Base-by-base conservation (phyloP, 176 grass and related monocot species). In the Bolboschoenus planiculmis region DNA sequence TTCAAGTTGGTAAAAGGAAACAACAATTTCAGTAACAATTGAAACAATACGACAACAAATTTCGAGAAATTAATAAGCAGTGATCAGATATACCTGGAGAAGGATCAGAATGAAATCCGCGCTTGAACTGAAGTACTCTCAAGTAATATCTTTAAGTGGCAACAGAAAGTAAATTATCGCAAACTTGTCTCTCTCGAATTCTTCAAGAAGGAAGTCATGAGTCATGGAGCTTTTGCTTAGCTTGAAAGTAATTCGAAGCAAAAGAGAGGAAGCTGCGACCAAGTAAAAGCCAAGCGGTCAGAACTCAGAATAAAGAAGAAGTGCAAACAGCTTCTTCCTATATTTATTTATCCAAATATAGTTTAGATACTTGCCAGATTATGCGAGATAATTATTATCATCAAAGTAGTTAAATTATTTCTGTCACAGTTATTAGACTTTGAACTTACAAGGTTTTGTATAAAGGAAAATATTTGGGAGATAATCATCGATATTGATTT, bases 21-120 rank as follows among this genome's bases (percentile, higher is more conserved):
- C 63, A 87, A 83, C 57, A 73, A 78, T 21, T 63, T 6, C 40
- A 61, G 61, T 48, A 78, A 65, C n/a, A 83, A 89, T 76, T 60
- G 6, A 85, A 63, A 0, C 55, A 35, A 42, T 20, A 5, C 62
- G 14, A 81, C 86, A 67, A 57, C 36, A 26, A 75, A 16, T 47
- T 2, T n/a, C 34, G 21, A 73, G 56, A 56, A 5, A 14, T n/a
- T n/a, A n/a, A n/a, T n/a, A 39, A 86, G 5, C 10, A 62, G n/a
- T 14, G 43, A 86, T 82, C 23, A 42, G 14, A 5, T 5, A 66
- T 66, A 85, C 92, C 92, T 89, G 84, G 34, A 62, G 2, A 29
- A 46, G 80, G 61, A 85, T 94, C 83, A 91, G 81, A 81, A n/a
- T n/a, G 37, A 54, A 54, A 77, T 21, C 18, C 53, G 15, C 53